These are phyloP conservation scores for Senna siamea DNA, from an alignment of 306 rosid genomes.

Conservation along the genomic window DNA sequence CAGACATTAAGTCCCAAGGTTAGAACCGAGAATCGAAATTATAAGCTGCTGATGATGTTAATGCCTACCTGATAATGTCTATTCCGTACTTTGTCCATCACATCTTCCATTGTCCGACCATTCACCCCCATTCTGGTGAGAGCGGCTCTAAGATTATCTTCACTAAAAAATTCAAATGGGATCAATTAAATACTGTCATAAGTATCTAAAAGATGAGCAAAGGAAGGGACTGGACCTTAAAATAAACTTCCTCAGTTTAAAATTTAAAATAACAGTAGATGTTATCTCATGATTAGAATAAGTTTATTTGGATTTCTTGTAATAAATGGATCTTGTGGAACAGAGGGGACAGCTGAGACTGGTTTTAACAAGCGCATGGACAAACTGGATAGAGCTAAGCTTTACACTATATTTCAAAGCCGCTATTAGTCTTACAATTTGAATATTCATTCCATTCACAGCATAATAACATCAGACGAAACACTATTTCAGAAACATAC, in stretches of 20 bases:
- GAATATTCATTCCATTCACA: conserved; percentile 19
- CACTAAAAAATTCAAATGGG: conserved; percentile 55
- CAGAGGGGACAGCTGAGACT: not conserved
- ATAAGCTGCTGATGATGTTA: conserved; percentile 23
- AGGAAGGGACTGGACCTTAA: conserved; percentile 20
- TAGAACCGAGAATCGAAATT: conserved; percentile 33
- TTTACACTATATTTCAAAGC: not conserved
- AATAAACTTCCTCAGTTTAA: not conserved
- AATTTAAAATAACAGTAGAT: conserved; percentile 1
- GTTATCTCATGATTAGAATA: not conserved
- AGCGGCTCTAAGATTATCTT: conserved; percentile 92
- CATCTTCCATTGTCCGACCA: conserved; percentile 69
- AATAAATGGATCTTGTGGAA: not conserved
- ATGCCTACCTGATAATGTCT: conserved; percentile 94
- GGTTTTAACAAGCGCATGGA: not conserved
- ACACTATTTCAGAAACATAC: not conserved
- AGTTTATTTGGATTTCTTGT: not conserved
- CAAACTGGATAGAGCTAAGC: not conserved
- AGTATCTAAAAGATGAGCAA: conserved; percentile 1
- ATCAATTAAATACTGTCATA: conserved; percentile 29
- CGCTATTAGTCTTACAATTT: conserved; percentile 6
- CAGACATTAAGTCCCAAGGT: conserved; percentile 36
- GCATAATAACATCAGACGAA: conserved; percentile 4
- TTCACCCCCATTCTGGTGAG: conserved; percentile 84
- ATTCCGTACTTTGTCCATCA: conserved; percentile 83